Evolutionary conservation across 192 early-diverging fungal species (phyloP).

Genomic region (Dimargaris cristalligena): DNA sequence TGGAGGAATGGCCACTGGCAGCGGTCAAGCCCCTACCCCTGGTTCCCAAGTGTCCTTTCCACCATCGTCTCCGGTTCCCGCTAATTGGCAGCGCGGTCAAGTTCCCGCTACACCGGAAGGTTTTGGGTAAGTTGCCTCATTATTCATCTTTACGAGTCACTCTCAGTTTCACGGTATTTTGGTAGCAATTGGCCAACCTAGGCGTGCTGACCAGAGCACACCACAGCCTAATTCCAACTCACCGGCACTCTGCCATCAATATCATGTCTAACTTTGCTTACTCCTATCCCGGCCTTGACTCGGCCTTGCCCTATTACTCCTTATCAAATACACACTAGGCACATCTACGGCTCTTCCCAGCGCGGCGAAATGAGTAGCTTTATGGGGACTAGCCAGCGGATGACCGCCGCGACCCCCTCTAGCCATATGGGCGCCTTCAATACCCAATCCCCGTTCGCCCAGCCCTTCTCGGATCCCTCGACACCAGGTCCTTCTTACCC

Average conservation of each 20-base stretch:
- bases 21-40: no score
- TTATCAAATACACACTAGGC: neutral
- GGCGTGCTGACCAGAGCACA: no score
- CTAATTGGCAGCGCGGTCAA: neutral
- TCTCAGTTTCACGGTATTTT: no score
- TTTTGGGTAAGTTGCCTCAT: neutral
- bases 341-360: constrained; percentile 4
- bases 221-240: neutral
- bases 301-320: no score
- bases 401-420: neutral
- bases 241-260: neutral
- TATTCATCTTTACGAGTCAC: neutral
- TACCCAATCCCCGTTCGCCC: neutral
- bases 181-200: neutral
- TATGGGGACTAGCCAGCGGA: neutral
- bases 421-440: neutral
- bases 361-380: constrained; percentile 9
- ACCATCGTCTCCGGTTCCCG: neutral
- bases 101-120: neutral
- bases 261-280: neutral
- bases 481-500: neutral
- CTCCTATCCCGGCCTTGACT: no score
- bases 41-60: no score
- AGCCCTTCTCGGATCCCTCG: neutral
- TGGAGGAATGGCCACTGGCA: no score